A percentile compares a stretch with the other conserved stretches of the same genome.
phyloP scores from a whole-genome alignment of 1,284 basidiomycete species.

The Cryptococcus wingfieldii region DNA sequence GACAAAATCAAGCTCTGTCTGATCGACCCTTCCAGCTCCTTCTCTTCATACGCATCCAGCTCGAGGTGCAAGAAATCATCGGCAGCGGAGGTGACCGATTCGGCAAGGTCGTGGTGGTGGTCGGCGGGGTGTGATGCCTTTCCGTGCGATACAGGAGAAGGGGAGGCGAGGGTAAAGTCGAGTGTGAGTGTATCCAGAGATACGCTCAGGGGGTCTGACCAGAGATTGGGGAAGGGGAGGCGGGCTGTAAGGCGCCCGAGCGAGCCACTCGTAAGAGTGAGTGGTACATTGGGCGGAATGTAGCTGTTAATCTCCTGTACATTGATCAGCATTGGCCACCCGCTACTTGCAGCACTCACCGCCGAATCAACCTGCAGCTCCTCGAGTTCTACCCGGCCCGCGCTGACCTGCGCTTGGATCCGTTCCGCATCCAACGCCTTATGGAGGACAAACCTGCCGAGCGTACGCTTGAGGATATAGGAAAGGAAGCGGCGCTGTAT shows the following conservation, averaged over 20 bases:
- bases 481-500: slow-evolving; percentile 87
- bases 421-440: slow-evolving; percentile 81
- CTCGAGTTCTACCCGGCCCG: slow-evolving; percentile 79
- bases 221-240: slow-evolving; percentile 45
- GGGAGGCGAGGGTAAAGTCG: slow-evolving; percentile 60
- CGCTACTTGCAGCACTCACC: slow-evolving; percentile 52
- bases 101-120: slow-evolving; percentile 56
- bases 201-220: slow-evolving; percentile 42
- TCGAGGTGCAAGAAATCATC: slow-evolving; percentile 81
- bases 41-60: slow-evolving; percentile 66
- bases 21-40: slow-evolving; percentile 66
- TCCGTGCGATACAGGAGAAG: slow-evolving; percentile 11
- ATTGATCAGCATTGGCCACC: background rate
- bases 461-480: slow-evolving; percentile 73
- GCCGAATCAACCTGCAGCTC: slow-evolving; percentile 72
- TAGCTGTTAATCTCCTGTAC: slow-evolving; percentile 72
- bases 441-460: slow-evolving; percentile 81
- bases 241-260: slow-evolving; percentile 69
- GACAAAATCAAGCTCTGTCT: slow-evolving; percentile 38
- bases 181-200: slow-evolving; percentile 64
- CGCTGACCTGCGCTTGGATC: slow-evolving; percentile 87
- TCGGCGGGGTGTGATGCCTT: background rate
- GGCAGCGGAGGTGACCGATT: slow-evolving; percentile 73
- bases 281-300: slow-evolving; percentile 61
- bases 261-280: slow-evolving; percentile 66